Base-by-base conservation (phyloP, 805 yeast species). In the Candida maesae region DNA sequence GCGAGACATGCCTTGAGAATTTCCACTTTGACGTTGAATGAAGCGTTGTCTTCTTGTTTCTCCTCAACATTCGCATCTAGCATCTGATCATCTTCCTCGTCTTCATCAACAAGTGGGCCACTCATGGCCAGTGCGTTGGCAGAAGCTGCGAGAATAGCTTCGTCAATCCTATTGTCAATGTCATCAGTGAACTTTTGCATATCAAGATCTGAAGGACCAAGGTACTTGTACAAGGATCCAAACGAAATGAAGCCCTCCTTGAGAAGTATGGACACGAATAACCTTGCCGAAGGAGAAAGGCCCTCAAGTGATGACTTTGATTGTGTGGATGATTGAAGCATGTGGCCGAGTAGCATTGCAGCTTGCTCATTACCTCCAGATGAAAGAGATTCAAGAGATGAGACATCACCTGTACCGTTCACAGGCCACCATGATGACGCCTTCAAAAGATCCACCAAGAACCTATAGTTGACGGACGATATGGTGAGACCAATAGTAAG, bases 111-210 rank as follows among this genome's bases (percentile, higher is more conserved):
- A 28, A 90, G 66, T 0, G 96, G 95, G 9, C 93, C 93, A 6
- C 96, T 96, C 51, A 89, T 59, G 0, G 97, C 93, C 36, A 90
- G 64, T 0, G 95, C 95, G 46, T 83, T 85, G 0, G 86, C 82
- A 18, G 76, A 72, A 0, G 90, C 82, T 46, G 69, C 67, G 51
- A 71, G 68, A 0, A 84, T 76, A 43, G 78, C 73, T 11, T 76
- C 76, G 13, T 79, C 79, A 41, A 75, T 56, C 9, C 70, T 66
- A 23, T 65, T 63, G 27, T 74, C 70, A 55, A 77, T 73, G 4
- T 58, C 55, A 1, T 61, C 63, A 28, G 78, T 71, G 21, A 78
- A 63, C 9, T 52, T 51, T 0, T 52, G 51, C 66, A 84, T 66
- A 3, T 62, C 71, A 3, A 64, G 68, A 21, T 73, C 76, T 10